Evolutionary conservation across 2,329 filamentous ascomycete species (phyloP), one percentile per base, ranked within the genome.

Genomic region (Talaromyces pinophilus): DNA sequence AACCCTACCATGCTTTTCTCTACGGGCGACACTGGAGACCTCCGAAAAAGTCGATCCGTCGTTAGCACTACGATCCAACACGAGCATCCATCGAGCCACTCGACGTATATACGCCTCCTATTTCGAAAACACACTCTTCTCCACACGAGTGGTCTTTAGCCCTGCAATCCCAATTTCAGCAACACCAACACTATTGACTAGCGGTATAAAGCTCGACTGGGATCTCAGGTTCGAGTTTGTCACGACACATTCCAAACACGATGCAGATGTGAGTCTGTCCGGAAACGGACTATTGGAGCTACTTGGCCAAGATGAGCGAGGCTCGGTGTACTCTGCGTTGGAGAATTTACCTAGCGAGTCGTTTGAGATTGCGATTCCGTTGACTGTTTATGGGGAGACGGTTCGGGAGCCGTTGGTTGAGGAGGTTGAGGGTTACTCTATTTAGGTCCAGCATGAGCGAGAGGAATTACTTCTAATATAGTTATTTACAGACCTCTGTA

Each of bases 101-200:
- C 87, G 93, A 17, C 92, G 91, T 71, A 86, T 93, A 2, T 88
- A 97, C 76, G 90, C 89, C 0, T 88, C 88, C 11, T 87, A 88
- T 35, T 92, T 92, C 28, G 93, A 97, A 76, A 92, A 91, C 38
- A 90, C 92, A 0, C 83, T 98, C 3, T 97, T 91, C 76, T 88
- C 93, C 1, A 86, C 90, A 7, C 86, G 92, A 60, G 84, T 94
- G 25, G 87, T 91, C 6, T 97, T 98, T 73, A 89, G 85, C 8
- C 91, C 93, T 0, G 90, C 92, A 0, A 93, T 99, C 59, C 95
- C 95, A 0, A 85, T 90, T 19, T 85, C 85, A 15, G 93, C 92
- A 0, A 97, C 93, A 0, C 95, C 95, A 0, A 93, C 95, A 69
- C 96, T 99, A 71, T 86, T 96, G 57, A 99, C 95, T 0, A 96